Base-by-base conservation (phyloP, 192 early-diverging fungal species). In the Martensiomyces pterosporus region DNA sequence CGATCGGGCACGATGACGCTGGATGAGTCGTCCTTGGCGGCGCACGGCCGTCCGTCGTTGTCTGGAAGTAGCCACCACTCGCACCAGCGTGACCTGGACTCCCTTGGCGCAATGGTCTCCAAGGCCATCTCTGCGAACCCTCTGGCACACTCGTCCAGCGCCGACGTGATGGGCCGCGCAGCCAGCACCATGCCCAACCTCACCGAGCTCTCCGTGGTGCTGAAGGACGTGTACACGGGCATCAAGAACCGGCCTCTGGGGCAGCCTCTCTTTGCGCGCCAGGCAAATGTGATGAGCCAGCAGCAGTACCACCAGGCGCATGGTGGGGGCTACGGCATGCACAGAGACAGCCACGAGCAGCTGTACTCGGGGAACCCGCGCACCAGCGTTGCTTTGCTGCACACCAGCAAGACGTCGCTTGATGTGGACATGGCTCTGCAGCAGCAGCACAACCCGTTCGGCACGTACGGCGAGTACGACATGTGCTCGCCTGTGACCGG, bases 201-300 rank as follows among this genome's bases (percentile, higher is more conserved):
- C 19, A 24, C 57, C 0, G 70, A 67, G 50, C 70, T 74, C 16
- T 58, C 64, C 4, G 17, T 24, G 9, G 64, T 74, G 26, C 44
- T 74, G 16, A 78, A 78, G 63, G 76, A 78, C 9, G 61, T 78
- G 13, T 78, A 78, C 32, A 24, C 57, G 1, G 69, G 68, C 15
- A 78, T 78, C 52, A 73, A 74, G 43, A 57, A 38, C 62, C 58
- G 58, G 58, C 70, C 70, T 9, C 66, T 78, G 32, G 69, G 68
- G 0, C 76, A 78, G 70, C 76, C 76, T 14, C 21, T 50, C 7
- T 75, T 75, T 69, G 72, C 72, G 16, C 66, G 72, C 21, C 70
- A 64, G 39, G 52, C 55, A 9, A 38, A 17, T 4, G 7, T 61
- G 5, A 42, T 39, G 53, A 39, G 51, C 18, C 36, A 64, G 43